phyloP scores from a whole-genome alignment of 2,329 filamentous ascomycete species.

The Pseudogymnoascus sp. region DNA sequence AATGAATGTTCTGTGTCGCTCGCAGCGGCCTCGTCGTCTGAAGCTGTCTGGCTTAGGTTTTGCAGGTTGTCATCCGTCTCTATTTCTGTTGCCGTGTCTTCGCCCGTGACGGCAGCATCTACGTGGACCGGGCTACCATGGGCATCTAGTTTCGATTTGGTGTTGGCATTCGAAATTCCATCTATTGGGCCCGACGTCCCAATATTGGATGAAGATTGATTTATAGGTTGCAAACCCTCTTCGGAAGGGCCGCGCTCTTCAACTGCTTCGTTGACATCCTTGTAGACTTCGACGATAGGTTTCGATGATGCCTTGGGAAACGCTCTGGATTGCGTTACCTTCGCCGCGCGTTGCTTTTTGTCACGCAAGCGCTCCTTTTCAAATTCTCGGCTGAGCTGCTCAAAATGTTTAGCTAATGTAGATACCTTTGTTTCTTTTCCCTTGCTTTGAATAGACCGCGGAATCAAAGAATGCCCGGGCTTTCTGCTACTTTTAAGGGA shows the following conservation, averaged over 20 bases:
- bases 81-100: slow-evolving; percentile 27
- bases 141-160: background rate
- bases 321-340: slow-evolving; percentile 64
- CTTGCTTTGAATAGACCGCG: slow-evolving; percentile 67
- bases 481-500: slow-evolving; percentile 54
- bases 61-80: slow-evolving; percentile 39
- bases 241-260: slow-evolving; percentile 64
- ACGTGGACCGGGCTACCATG: slow-evolving; percentile 15
- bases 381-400: slow-evolving; percentile 92
- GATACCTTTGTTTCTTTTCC: slow-evolving; percentile 73
- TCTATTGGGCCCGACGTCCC: background rate
- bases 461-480: slow-evolving; percentile 66
- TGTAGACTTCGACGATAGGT: slow-evolving; percentile 92
- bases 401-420: slow-evolving; percentile 89
- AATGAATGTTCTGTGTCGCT: slow-evolving; percentile 68
- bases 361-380: slow-evolving; percentile 89
- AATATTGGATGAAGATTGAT: background rate
- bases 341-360: slow-evolving; percentile 70
- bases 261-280: slow-evolving; percentile 86
- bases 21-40: slow-evolving; percentile 57
- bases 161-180: background rate
- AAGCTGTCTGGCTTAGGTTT: slow-evolving; percentile 50
- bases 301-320: slow-evolving; percentile 90
- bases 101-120: slow-evolving; percentile 21
- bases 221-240: slow-evolving; percentile 41